Evolutionary conservation across 768 basidiomycete genomes (phyloP).

Genomic region (Calocybe gangraenosa): DNA sequence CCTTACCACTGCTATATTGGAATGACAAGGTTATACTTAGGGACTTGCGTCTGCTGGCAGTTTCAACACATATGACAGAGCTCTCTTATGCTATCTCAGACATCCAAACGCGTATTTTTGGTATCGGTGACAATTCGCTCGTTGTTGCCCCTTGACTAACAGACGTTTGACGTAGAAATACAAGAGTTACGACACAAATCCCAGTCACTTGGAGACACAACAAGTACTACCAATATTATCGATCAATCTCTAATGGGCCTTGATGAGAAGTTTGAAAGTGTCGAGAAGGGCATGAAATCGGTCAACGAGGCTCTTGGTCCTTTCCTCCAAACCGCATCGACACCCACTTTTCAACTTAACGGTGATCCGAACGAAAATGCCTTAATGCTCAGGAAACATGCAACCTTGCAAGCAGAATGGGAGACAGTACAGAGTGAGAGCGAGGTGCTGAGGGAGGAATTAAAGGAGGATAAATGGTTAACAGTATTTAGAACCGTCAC

Average conservation of each 20-base stretch:
- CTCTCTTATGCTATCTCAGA: constrained; percentile 84
- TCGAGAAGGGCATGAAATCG: constrained; percentile 67
- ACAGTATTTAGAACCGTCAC: constrained; percentile 92
- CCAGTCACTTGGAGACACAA: constrained; percentile 54
- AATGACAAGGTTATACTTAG: constrained; percentile 30
- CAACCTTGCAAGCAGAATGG: constrained; percentile 74
- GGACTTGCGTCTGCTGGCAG: constrained; percentile 69
- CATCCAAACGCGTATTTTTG: constrained; percentile 89
- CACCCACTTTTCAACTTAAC: constrained; percentile 39
- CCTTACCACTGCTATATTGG: constrained; percentile 4
- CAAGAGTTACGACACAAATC: constrained; percentile 91
- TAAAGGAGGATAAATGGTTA: constrained; percentile 97
- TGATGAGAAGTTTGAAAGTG: constrained; percentile 72
- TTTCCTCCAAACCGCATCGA: constrained; percentile 42
- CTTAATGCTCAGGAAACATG: constrained; percentile 68
- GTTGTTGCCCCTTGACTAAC: constrained; percentile 5
- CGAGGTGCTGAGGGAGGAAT: constrained; percentile 80
- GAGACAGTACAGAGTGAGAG: constrained; percentile 75
- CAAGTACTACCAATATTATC: constrained; percentile 63
- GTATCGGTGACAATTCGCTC: constrained; percentile 33
- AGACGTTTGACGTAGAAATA: constrained; percentile 53
- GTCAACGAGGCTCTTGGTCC: constrained; percentile 66
- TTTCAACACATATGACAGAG: constrained; percentile 85
- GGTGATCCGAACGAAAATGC: constrained; percentile 37
- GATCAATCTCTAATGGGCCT: constrained; percentile 78